phyloP scores from a whole-genome alignment of 2,329 filamentous ascomycete genomes.

The Colletotrichum aenigma region DNA sequence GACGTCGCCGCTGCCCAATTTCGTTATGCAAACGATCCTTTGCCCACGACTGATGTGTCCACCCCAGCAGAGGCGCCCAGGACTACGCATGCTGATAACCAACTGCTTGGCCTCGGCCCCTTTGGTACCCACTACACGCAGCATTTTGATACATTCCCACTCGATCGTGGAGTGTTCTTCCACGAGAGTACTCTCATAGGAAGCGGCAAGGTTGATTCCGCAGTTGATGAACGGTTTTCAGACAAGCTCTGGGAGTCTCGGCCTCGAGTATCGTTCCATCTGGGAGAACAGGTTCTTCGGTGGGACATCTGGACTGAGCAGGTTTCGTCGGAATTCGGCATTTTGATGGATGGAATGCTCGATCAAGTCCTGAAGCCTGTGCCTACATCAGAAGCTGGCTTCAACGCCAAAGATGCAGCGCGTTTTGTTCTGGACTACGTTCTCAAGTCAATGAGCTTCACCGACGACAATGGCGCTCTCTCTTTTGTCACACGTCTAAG shows the following conservation, averaged over 20 bases:
- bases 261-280: slow-evolving; percentile 42
- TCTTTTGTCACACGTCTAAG: slow-evolving; percentile 48
- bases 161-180: slow-evolving; percentile 61
- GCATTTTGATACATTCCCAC: slow-evolving; percentile 66
- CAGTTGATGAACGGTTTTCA: slow-evolving; percentile 32
- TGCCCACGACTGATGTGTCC: slow-evolving; percentile 30
- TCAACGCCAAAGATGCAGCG: slow-evolving; percentile 22
- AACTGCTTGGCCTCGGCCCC: slow-evolving; percentile 53
- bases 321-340: slow-evolving; percentile 65
- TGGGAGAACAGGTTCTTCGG: slow-evolving; percentile 53
- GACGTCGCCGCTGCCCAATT: slow-evolving; percentile 59
- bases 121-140: slow-evolving; percentile 66
- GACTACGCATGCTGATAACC: not conserved
- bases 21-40: slow-evolving; percentile 56
- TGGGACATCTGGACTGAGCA: slow-evolving; percentile 64
- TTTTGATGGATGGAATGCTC: slow-evolving; percentile 63
- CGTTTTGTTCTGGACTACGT: slow-evolving; percentile 55
- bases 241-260: slow-evolving; percentile 32
- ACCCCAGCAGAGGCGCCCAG: slow-evolving; percentile 16
- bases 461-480: slow-evolving; percentile 34
- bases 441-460: slow-evolving; percentile 45
- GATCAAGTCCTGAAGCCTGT: slow-evolving; percentile 41
- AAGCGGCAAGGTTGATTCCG: slow-evolving; percentile 50
- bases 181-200: slow-evolving; percentile 65
- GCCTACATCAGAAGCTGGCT: not conserved